Evolutionary conservation across 768 basidiomycete genomes (phyloP).

Genomic region (Leucocoprinus sp.): DNA sequence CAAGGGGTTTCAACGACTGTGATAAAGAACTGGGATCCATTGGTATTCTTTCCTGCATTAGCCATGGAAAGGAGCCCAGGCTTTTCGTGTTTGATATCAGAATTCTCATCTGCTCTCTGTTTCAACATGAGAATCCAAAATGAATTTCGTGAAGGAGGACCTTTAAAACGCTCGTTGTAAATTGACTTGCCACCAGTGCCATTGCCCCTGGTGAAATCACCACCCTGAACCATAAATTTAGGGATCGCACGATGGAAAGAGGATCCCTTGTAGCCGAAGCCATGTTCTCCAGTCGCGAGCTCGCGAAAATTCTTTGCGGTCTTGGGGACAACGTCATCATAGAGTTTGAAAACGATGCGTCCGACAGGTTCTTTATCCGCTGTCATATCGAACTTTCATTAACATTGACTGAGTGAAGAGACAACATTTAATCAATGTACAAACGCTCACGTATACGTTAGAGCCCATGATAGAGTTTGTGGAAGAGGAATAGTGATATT

Average conservation of each 20-base stretch:
- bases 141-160: constrained; percentile 25
- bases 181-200: constrained; percentile 80
- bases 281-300: constrained; percentile 68
- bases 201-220: constrained; percentile 65
- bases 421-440: no score
- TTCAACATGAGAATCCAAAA: background rate
- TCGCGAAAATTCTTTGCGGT: constrained; percentile 85
- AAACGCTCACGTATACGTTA: constrained; percentile 22
- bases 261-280: constrained; percentile 63
- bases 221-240: constrained; percentile 40
- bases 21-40: background rate
- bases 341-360: constrained; percentile 79
- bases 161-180: constrained; percentile 59
- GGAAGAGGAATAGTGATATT: background rate
- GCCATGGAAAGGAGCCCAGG: constrained; percentile 61
- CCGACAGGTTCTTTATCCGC: constrained; percentile 32
- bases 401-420: no score
- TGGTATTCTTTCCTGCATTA: background rate
- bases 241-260: constrained; percentile 81
- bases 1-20: background rate
- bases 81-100: constrained; percentile 63
- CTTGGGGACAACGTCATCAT: constrained; percentile 66
- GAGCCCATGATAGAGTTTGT: constrained; percentile 19
- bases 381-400: no score
- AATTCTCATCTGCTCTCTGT: constrained; percentile 50